Conservation (phyloP, 176 grass and related monocot species). For the Echinochloa phyllopogon region DNA sequence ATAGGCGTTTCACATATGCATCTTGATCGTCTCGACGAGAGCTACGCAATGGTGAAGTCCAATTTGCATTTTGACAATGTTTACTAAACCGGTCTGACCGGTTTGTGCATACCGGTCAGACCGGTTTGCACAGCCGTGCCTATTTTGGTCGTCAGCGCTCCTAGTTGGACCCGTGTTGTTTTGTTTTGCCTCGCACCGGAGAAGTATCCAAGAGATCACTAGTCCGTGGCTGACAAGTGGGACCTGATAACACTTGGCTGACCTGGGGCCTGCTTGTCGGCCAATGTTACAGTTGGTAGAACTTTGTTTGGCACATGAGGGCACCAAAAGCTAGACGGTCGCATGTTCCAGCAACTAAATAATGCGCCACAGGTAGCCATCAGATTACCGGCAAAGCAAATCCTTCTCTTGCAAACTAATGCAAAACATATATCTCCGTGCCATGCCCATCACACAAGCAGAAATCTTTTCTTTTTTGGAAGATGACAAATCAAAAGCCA, state of each 20-base stretch:
- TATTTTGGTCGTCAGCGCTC: too few species aligned
- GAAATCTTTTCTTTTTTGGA: not conserved
- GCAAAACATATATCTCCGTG: slow-evolving; percentile 38
- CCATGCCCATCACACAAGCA: slow-evolving; percentile 25
- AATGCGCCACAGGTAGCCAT: slow-evolving; percentile 31
- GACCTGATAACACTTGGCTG: not conserved
- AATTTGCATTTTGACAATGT: too few species aligned
- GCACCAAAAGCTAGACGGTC: not conserved
- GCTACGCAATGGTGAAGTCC: too few species aligned
- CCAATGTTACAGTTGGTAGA: not conserved
- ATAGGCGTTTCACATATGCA: too few species aligned
- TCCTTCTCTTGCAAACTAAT: slow-evolving; percentile 28
- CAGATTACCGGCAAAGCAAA: slow-evolving; percentile 63
- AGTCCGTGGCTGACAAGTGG: not conserved
- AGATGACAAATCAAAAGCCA: not conserved
- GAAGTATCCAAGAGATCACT: not conserved
- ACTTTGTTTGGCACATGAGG: not conserved
- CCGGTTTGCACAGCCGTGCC: too few species aligned
- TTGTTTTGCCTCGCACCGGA: not conserved
- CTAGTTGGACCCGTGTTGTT: not conserved
- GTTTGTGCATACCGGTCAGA: too few species aligned
- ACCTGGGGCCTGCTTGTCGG: not conserved
- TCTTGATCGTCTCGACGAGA: too few species aligned
- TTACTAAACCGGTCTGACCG: too few species aligned
- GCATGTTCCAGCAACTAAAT: not conserved